Evolutionary conservation across 2,329 filamentous ascomycete genomes (phyloP).

Genomic region (Penicillium brevicompactum): DNA sequence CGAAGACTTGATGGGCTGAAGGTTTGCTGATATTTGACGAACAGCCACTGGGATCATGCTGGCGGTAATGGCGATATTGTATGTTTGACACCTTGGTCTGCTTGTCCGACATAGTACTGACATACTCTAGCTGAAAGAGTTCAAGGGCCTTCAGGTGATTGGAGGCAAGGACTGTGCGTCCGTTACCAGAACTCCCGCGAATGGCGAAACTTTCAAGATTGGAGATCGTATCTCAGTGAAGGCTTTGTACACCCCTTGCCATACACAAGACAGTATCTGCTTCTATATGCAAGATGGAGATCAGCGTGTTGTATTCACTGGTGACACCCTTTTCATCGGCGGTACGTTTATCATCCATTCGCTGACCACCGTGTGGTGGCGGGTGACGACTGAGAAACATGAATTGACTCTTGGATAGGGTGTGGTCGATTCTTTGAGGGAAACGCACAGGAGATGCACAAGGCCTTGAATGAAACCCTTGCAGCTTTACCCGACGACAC

Average conservation of each 20-base stretch:
- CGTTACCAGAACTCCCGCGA: slow-evolving; percentile 74
- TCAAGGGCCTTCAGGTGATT: slow-evolving; percentile 71
- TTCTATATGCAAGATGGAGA: slow-evolving; percentile 81
- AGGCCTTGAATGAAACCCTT: slow-evolving; percentile 83
- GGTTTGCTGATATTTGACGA: slow-evolving; percentile 12
- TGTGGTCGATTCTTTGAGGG: slow-evolving; percentile 98
- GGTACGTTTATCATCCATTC: slow-evolving; percentile 53
- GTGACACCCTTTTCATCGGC: slow-evolving; percentile 93
- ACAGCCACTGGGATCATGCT: slow-evolving; percentile 88
- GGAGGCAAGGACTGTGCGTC: slow-evolving; percentile 83
- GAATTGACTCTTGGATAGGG: slow-evolving; percentile 52
- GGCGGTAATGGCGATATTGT: slow-evolving; percentile 87
- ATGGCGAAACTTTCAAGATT: slow-evolving; percentile 78
- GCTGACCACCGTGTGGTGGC: not conserved
- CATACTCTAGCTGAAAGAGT: slow-evolving; percentile 55
- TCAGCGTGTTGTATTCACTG: slow-evolving; percentile 82
- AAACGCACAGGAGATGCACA: slow-evolving; percentile 85
- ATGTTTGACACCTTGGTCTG: slow-evolving; percentile 26
- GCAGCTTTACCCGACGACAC: slow-evolving; percentile 84
- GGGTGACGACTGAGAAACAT: not conserved
- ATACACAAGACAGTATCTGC: slow-evolving; percentile 98
- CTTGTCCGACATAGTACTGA: not conserved
- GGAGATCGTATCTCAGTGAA: slow-evolving; percentile 78
- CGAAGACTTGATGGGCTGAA: not conserved
- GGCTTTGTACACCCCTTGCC: slow-evolving; percentile 92